Evolutionary conservation across 306 rosid species (phyloP).

Genomic region (Prunus mongolica): DNA sequence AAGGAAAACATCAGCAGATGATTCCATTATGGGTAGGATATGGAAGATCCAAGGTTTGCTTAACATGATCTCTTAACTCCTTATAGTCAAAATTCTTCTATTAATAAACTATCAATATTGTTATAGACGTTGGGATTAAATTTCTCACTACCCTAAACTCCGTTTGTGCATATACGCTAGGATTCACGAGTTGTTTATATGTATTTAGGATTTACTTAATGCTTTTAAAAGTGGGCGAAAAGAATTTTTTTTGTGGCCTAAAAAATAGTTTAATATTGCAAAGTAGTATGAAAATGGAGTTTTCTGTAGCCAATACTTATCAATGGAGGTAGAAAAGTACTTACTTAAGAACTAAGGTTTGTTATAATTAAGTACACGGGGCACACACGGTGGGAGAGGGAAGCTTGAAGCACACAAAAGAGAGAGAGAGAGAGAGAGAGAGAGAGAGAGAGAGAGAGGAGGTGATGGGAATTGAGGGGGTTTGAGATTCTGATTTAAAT

Average conservation of each 20-base stretch:
- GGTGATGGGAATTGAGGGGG: constrained; percentile 14
- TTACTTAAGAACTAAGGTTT: constrained; percentile 48
- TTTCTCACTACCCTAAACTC: no score
- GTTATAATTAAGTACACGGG: constrained; percentile 24
- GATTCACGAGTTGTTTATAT: no score
- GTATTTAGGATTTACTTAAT: no score
- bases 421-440: neutral
- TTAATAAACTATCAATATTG: neutral
- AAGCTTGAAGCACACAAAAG: constrained; percentile 69
- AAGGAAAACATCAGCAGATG: constrained; percentile 1
- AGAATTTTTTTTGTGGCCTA: no score
- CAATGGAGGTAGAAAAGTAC: neutral
- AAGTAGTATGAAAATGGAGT: no score
- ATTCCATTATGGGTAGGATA: constrained; percentile 4
- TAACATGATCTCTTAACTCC: neutral
- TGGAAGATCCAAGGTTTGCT: neutral
- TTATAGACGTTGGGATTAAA: no score
- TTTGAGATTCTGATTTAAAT: constrained; percentile 46
- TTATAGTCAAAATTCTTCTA: neutral
- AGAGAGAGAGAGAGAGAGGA: constrained; percentile 14
- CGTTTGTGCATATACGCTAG: no score
- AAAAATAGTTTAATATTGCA: no score
- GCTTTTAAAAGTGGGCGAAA: no score
- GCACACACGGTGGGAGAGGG: constrained; percentile 44
- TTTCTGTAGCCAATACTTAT: neutral